Percentiles rank a stretch among this genome's conserved stretches.
Conservation (phyloP, 495 filamentous ascomycete genomes). For the Aspergillus carlsbadensis region DNA sequence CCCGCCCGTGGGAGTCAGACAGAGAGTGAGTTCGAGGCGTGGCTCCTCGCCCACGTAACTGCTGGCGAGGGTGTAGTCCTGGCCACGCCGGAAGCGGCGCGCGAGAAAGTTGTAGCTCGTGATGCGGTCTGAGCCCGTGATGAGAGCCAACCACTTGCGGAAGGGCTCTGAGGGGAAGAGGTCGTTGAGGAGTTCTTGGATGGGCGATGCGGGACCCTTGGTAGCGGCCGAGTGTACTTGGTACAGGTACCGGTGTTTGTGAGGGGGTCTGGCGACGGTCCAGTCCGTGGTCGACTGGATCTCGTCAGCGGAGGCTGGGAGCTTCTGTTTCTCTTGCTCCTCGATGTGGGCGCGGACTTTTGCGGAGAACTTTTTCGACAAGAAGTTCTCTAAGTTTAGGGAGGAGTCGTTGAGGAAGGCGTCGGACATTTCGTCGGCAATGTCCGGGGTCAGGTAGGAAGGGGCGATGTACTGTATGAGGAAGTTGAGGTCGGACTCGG, state of each 20-base stretch:
- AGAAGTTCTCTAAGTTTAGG: conserved; percentile 72
- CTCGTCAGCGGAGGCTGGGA: conserved; percentile 47
- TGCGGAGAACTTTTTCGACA: conserved; percentile 72
- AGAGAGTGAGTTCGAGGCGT: conserved; percentile 81
- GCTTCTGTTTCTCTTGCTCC: conserved; percentile 53
- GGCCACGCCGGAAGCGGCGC: conserved; percentile 78
- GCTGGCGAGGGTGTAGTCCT: conserved; percentile 91
- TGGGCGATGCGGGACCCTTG: conserved; percentile 47
- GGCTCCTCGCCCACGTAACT: conserved; percentile 73
- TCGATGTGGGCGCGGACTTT: conserved; percentile 67
- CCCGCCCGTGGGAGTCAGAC: conserved; percentile 74
- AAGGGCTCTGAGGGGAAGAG: conserved; percentile 86
- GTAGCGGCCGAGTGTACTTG: conserved; percentile 49
- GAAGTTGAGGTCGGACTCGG: conserved; percentile 77
- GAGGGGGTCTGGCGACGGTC: conserved; percentile 81
- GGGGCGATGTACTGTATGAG: conserved; percentile 85
- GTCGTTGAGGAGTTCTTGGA: conserved; percentile 72
- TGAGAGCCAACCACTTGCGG: conserved; percentile 80
- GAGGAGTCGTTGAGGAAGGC: conserved; percentile 80
- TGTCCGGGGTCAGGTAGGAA: conserved; percentile 91
- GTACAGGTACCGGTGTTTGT: conserved; percentile 93
- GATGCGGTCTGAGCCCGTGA: conserved; percentile 66
- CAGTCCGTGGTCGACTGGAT: conserved; percentile 61
- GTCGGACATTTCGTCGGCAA: conserved; percentile 74
- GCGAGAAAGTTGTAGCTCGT: conserved; percentile 68